Evolutionary conservation across 2,329 filamentous ascomycete genomes (phyloP).

Genomic region (Parascedosporium putredinis): DNA sequence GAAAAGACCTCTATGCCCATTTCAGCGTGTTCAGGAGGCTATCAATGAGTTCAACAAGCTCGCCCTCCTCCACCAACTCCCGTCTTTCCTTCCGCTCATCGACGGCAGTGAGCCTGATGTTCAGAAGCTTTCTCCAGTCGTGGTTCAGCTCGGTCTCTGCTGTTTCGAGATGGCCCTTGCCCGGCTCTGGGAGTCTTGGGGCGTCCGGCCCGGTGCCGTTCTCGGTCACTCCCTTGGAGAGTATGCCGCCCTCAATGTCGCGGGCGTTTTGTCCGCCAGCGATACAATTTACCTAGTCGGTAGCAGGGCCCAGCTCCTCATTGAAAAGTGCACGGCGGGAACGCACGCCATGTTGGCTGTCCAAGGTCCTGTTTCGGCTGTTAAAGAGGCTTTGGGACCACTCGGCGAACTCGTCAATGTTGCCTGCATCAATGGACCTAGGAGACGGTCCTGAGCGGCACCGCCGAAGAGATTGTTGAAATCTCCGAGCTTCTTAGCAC

Average conservation of each 20-base stretch:
- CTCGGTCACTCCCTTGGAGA: slow-evolving; percentile 59
- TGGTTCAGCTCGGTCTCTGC: slow-evolving; percentile 43
- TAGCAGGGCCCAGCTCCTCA: slow-evolving; percentile 52
- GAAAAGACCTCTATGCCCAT: slow-evolving; percentile 37
- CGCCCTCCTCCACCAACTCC: slow-evolving; percentile 38
- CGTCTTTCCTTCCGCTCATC: slow-evolving; percentile 40
- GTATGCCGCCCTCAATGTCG: slow-evolving; percentile 61
- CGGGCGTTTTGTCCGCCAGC: slow-evolving; percentile 59
- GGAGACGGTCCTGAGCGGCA: slow-evolving; percentile 60
- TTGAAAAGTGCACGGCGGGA: slow-evolving; percentile 52
- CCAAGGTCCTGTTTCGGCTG: slow-evolving; percentile 37
- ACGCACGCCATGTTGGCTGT: slow-evolving; percentile 51
- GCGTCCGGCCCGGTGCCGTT: slow-evolving; percentile 42
- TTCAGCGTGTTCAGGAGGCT: slow-evolving; percentile 37
- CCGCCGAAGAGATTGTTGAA: slow-evolving; percentile 28
- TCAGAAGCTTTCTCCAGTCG: slow-evolving; percentile 34
- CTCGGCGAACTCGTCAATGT: slow-evolving; percentile 30
- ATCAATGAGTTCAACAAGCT: slow-evolving; percentile 49
- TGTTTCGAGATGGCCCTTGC: slow-evolving; percentile 48
- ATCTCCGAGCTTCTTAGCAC: slow-evolving; percentile 28
- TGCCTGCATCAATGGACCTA: slow-evolving; percentile 69
- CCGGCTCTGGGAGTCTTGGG: slow-evolving; percentile 45
- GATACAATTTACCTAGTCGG: slow-evolving; percentile 67
- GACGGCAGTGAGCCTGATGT: slow-evolving; percentile 32
- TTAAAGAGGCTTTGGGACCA: slow-evolving; percentile 40